phyloP scores from a whole-genome alignment of 805 yeast species.

The Candida boidinii region DNA sequence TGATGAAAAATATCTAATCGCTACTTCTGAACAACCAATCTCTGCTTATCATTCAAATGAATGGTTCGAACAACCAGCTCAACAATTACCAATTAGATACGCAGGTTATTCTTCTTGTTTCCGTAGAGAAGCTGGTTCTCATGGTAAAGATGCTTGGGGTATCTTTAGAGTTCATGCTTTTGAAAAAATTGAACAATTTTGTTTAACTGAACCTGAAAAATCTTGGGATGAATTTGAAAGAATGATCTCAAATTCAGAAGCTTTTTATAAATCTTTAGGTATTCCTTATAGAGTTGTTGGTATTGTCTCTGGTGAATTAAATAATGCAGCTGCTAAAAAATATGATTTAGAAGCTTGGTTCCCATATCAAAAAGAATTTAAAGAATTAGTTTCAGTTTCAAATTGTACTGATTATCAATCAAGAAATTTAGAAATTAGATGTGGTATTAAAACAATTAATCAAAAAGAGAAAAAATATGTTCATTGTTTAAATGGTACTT shows the following conservation, averaged over 20 bases:
- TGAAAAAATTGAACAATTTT: constrained; percentile 96
- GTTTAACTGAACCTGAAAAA: constrained; percentile 93
- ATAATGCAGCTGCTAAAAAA: constrained; percentile 98
- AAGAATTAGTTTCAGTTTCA: constrained; percentile 96
- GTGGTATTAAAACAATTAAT: constrained; percentile 93
- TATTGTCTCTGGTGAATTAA: constrained; percentile 96
- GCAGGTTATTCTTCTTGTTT: constrained; percentile 98
- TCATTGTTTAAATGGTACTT: constrained; percentile 95
- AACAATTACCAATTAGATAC: constrained; percentile 92
- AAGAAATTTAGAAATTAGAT: constrained; percentile 96
- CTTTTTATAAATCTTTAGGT: constrained; percentile 84
- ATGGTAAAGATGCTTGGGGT: constrained; percentile 99
- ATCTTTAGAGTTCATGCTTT: constrained; percentile 98
- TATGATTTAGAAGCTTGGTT: constrained; percentile 99
- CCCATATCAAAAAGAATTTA: constrained; percentile 98
- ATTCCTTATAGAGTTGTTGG: constrained; percentile 96
- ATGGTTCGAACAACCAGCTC: constrained; percentile 97
- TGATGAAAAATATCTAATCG: constrained; percentile 95
- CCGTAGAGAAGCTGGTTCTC: constrained; percentile 99
- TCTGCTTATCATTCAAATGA: constrained; percentile 95
- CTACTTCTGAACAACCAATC: constrained; percentile 98
- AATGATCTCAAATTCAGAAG: constrained; percentile 88
- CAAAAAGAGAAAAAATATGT: constrained; percentile 96
- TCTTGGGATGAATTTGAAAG: constrained; percentile 97
- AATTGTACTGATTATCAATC: constrained; percentile 99